phyloP scores from a whole-genome alignment of 148 eudicot species.

The Arbutus unedo region DNA sequence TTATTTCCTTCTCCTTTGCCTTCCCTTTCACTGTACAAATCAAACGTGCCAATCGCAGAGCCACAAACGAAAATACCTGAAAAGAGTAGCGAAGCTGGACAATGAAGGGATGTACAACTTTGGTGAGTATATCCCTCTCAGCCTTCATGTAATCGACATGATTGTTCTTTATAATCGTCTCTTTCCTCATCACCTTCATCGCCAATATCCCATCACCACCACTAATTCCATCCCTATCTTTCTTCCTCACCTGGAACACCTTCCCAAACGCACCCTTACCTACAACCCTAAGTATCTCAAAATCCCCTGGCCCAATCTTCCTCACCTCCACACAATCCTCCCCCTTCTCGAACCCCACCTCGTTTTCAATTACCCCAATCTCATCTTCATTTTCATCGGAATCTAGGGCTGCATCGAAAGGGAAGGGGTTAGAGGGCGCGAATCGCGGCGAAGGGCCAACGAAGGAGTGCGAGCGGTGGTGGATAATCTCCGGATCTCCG shows the following conservation, averaged over 20 bases:
- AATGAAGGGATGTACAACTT: constrained; percentile 82
- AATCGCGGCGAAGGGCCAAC: constrained; percentile 79
- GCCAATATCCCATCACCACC: constrained; percentile 67
- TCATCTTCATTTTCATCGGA: constrained; percentile 25
- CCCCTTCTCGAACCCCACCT: constrained; percentile 22
- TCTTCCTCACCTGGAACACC: constrained; percentile 79
- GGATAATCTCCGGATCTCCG: constrained; percentile 53
- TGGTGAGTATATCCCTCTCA: constrained; percentile 92
- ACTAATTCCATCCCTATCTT: constrained; percentile 23
- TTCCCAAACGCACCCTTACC: constrained; percentile 95
- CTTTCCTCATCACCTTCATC: constrained; percentile 89
- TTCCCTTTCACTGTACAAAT: not conserved
- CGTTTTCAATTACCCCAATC: constrained; percentile 18
- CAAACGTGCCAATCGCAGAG: not conserved
- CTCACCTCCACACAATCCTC: constrained; percentile 12
- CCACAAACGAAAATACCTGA: constrained; percentile 44
- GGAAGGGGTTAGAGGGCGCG: constrained; percentile 33
- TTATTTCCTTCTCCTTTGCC: not conserved
- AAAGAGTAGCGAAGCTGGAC: constrained; percentile 87
- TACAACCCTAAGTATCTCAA: constrained; percentile 76
- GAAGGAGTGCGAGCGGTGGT: constrained; percentile 74
- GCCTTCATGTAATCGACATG: constrained; percentile 94
- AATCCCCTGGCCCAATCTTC: constrained; percentile 70
- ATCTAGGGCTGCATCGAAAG: constrained; percentile 35
- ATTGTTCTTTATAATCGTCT: constrained; percentile 75